phyloP scores from a whole-genome alignment of 345 rosid genomes.

The Salix purpurea region DNA sequence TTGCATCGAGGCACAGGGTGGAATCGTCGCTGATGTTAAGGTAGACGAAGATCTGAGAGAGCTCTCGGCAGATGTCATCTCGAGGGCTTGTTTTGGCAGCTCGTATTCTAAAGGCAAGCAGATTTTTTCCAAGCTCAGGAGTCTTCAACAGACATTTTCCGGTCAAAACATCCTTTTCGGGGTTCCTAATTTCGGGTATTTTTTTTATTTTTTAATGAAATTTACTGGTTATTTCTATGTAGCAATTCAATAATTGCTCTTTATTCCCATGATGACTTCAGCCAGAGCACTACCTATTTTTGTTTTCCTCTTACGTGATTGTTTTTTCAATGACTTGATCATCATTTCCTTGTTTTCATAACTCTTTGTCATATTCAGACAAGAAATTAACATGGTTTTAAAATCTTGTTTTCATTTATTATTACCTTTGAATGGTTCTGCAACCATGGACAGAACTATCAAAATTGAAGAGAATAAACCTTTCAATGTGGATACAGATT shows the following conservation, averaged over 20 bases:
- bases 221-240: no score
- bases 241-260: no score
- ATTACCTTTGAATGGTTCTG: no score
- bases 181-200: slow-evolving; percentile 5
- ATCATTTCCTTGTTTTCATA: no score
- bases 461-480: not conserved
- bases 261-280: no score
- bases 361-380: no score
- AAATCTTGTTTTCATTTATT: no score
- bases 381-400: no score
- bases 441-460: no score
- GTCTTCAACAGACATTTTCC: slow-evolving; percentile 11
- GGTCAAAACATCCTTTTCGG: slow-evolving; percentile 5
- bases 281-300: no score
- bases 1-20: slow-evolving; percentile 2
- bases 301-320: no score
- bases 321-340: no score
- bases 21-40: slow-evolving; percentile 10
- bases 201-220: not conserved
- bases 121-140: slow-evolving; percentile 20
- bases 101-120: slow-evolving; percentile 14
- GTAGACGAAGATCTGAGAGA: slow-evolving; percentile 19
- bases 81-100: slow-evolving; percentile 22
- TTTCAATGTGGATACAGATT: slow-evolving; percentile 23
- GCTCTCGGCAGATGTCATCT: slow-evolving; percentile 16